Evolutionary conservation across 352 stramenopile genomes (phyloP).

Genomic region (Pythium apleroticum): DNA sequence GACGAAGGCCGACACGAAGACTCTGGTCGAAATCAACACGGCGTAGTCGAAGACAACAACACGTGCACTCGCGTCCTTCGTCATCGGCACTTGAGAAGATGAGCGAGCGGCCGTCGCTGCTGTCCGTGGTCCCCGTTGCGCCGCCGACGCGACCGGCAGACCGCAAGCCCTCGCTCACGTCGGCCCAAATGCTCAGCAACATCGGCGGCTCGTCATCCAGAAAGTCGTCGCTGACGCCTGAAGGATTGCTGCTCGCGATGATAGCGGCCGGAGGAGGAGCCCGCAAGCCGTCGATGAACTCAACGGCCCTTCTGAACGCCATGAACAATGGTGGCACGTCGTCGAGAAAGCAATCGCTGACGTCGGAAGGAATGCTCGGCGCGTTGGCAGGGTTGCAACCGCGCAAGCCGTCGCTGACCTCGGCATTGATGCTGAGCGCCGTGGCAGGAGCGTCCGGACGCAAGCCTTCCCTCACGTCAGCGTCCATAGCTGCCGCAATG

Average conservation of each 20-base stretch:
- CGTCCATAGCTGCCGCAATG: too few species aligned
- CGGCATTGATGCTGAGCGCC: conserved; percentile 8
- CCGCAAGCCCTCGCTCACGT: conserved; percentile 14
- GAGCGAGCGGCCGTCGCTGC: conserved; percentile 11
- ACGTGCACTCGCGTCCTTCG: not conserved
- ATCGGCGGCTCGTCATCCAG: not conserved
- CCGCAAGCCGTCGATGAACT: not conserved
- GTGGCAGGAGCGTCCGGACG: too few species aligned
- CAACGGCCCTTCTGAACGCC: not conserved
- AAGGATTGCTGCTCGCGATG: not conserved
- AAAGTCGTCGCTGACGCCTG: conserved; percentile 13
- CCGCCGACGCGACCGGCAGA: not conserved
- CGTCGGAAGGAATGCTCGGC: not conserved
- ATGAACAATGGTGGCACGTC: not conserved
- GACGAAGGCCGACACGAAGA: not conserved
- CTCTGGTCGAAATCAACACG: not conserved
- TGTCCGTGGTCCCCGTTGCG: not conserved
- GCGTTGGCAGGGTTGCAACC: not conserved
- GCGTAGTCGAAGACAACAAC: not conserved
- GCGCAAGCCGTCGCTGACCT: conserved; percentile 10
- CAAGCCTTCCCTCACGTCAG: too few species aligned
- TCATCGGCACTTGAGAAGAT: not conserved
- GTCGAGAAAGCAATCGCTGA: not conserved
- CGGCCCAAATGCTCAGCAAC: not conserved
- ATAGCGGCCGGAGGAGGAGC: not conserved